Conservation (phyloP, 2,329 filamentous ascomycete genomes). For the Aspergillus ustus region DNA sequence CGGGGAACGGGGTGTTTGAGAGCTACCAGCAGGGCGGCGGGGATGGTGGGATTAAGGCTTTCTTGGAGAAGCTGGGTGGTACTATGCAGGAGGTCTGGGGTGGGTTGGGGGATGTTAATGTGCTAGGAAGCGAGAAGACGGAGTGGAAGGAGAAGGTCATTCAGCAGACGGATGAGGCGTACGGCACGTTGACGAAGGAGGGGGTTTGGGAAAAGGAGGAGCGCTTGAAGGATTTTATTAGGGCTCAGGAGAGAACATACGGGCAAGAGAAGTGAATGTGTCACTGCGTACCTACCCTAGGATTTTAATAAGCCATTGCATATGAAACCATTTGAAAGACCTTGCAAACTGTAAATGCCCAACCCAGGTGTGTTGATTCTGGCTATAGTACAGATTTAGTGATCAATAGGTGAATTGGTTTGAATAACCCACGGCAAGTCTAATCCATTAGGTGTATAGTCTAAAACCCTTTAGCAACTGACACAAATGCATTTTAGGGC, state of each 20-base stretch:
- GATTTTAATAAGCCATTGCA: too few relatives aligned
- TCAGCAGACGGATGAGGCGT: conserved; percentile 50
- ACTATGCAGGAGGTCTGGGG: conserved; percentile 62
- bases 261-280: not conserved
- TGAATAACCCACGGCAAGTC: too few relatives aligned
- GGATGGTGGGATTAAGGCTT: conserved; percentile 55
- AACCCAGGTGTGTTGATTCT: too few relatives aligned
- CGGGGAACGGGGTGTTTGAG: conserved; percentile 61
- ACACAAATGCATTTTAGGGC: too few relatives aligned
- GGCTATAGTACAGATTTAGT: too few relatives aligned
- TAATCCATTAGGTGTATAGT: too few relatives aligned
- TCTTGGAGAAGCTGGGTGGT: conserved; percentile 61
- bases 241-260: conserved; percentile 28
- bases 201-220: conserved; percentile 31
- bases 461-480: too few relatives aligned
- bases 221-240: conserved; percentile 31
- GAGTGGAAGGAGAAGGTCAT: conserved; percentile 54
- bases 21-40: conserved; percentile 65
- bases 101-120: conserved; percentile 46
- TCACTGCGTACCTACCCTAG: too few relatives aligned
- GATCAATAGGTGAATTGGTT: too few relatives aligned
- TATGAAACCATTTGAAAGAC: too few relatives aligned
- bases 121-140: conserved; percentile 45
- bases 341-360: too few relatives aligned
- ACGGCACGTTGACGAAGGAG: conserved; percentile 42